Base-by-base conservation (phyloP, 768 basidiomycete genomes). In the Tulasnella sp. region DNA sequence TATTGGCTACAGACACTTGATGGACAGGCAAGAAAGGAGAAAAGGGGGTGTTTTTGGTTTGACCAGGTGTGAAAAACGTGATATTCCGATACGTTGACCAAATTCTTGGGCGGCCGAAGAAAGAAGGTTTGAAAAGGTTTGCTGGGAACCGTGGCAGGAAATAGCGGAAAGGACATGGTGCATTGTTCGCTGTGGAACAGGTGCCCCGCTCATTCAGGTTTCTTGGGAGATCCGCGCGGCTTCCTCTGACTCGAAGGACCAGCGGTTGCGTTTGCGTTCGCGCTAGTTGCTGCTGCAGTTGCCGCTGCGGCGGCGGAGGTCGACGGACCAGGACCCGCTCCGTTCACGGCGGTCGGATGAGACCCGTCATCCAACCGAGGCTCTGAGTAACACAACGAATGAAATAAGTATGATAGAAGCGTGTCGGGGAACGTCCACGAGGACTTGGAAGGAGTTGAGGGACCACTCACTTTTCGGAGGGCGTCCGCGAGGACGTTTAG, bases 401-500 rank as follows among this genome's bases (percentile, higher is more conserved):
- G 64, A 65, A 65, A 65, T 65, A 26, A 65, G 34, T n/a, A 37
- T 65, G 64, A 40, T 34, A 65, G 11, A n/a, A 65, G 35, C 64
- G 39, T 65, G 64, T 7, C 34, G 34, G 64, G 26, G 35, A 34
- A 37, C 64, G 64, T 34, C 52, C 52, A 26, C 52, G 52, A 59
- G 67, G 29, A 67, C 39, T 29, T 39, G 29, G 40, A 44, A 66
- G n/a, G n/a, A n/a, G 59, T 67, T n/a, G 19, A 47, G 34, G 22
- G 29, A 34, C 22, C 52, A 59, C 72, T 32, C n/a, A 67, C 72
- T 73, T 41, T 68, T 73, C 32, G 72, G 69, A 34, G 67, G 71
- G 14, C 72, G 26, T 17, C 72, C 72, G 35, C 72, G 64, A 52
- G 72, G 72, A 14, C 72, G 64, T 62, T 68, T 73, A 17, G 74